A percentile compares a stretch with the other conserved stretches of the same genome.
Evolutionary conservation across 106 monocot genomes (phyloP).

Genomic region (Chionographis japonica): DNA sequence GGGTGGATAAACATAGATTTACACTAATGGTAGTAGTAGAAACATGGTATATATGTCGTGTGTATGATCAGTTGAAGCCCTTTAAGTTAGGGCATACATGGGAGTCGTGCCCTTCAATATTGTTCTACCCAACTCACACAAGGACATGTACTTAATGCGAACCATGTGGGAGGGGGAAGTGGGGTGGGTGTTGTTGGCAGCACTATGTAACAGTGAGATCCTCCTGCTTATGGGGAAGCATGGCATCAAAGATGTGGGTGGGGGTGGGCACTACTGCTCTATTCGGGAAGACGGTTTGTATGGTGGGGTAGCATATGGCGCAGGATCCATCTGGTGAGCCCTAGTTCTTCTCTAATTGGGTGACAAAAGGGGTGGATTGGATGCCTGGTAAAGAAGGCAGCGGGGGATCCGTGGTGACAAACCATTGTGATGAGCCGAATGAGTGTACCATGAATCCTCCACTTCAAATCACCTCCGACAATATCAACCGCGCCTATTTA

Average conservation of each 20-base stretch:
- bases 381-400: constrained; percentile 1
- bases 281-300: no score
- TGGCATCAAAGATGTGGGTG: background rate
- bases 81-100: no score
- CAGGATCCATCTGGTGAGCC: no score
- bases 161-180: background rate
- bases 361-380: background rate
- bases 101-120: background rate
- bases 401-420: background rate
- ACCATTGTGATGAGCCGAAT: constrained; percentile 1
- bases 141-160: background rate
- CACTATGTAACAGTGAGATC: background rate
- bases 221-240: background rate
- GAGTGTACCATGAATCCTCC: constrained; percentile 8
- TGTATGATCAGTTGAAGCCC: no score
- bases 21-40: no score
- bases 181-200: background rate
- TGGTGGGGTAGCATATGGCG: no score
- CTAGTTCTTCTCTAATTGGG: background rate
- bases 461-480: constrained; percentile 12
- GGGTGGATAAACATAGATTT: no score
- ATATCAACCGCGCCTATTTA: background rate
- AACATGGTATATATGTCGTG: no score
- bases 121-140: background rate
- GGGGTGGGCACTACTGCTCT: no score